A percentile compares a stretch with the other conserved stretches of the same genome.
Evolutionary conservation across 2,329 filamentous ascomycete species (phyloP).

Genomic region (Penicillium sp.): DNA sequence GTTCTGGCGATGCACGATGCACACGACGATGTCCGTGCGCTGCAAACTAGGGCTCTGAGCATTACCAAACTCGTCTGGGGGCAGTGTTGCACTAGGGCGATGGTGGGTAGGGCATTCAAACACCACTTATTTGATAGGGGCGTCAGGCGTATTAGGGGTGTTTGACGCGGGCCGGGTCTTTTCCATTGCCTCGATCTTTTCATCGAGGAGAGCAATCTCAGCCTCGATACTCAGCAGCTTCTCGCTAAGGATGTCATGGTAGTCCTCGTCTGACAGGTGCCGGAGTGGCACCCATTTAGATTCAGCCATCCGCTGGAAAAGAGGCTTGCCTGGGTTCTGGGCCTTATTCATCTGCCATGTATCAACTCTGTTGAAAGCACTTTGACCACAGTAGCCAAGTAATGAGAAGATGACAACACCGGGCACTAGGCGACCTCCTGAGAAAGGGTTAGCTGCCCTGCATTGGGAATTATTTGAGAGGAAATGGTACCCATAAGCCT

Average conservation of each 20-base stretch:
- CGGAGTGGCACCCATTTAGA: slow-evolving; percentile 69
- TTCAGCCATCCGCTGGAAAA: slow-evolving; percentile 51
- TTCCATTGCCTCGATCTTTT: slow-evolving; percentile 59
- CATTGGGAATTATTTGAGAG: background rate
- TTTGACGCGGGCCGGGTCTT: slow-evolving; percentile 16
- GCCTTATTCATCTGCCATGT: slow-evolving; percentile 40
- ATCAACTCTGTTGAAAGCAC: slow-evolving; percentile 52
- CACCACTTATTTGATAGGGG: slow-evolving; percentile 6
- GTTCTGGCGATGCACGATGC: background rate
- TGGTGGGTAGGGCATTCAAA: background rate
- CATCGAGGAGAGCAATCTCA: slow-evolving; percentile 73
- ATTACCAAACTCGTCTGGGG: slow-evolving; percentile 9
- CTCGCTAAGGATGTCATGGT: slow-evolving; percentile 64
- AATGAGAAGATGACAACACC: slow-evolving; percentile 57
- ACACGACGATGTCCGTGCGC: slow-evolving; percentile 15
- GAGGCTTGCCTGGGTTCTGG: slow-evolving; percentile 36
- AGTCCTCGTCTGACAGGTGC: slow-evolving; percentile 67
- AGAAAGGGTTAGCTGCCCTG: slow-evolving; percentile 12
- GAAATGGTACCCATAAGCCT: slow-evolving; percentile 49
- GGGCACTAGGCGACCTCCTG: slow-evolving; percentile 57
- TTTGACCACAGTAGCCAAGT: slow-evolving; percentile 56
- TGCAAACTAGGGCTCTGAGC: slow-evolving; percentile 5
- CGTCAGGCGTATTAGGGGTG: background rate
- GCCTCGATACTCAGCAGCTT: slow-evolving; percentile 67
- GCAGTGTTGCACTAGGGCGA: slow-evolving; percentile 6